Conservation (phyloP, 768 basidiomycete species). For the Pisolithus sp. region DNA sequence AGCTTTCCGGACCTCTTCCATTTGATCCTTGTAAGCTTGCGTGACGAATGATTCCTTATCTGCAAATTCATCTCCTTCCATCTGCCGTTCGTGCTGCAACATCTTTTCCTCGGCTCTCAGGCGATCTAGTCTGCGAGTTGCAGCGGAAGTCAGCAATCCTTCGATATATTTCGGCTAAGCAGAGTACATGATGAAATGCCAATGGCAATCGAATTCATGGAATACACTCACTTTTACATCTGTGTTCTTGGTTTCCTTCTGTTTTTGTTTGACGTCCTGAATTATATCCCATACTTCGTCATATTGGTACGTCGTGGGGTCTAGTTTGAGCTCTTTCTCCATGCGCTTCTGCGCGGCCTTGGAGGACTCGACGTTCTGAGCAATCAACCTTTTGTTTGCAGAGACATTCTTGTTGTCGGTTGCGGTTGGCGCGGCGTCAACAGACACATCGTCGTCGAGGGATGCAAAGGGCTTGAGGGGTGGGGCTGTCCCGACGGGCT, state of each 20-base stretch:
- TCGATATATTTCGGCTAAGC: slow-evolving; percentile 91
- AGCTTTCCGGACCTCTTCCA: slow-evolving; percentile 83
- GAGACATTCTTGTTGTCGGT: slow-evolving; percentile 35
- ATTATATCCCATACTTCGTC: slow-evolving; percentile 96
- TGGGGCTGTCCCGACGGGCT: slow-evolving; percentile 47
- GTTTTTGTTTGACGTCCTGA: slow-evolving; percentile 74
- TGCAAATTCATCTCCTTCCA: slow-evolving; percentile 87
- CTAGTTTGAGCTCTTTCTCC: slow-evolving; percentile 72
- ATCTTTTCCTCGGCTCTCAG: slow-evolving; percentile 96
- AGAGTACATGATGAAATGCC: slow-evolving; percentile 8
- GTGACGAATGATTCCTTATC: slow-evolving; percentile 99
- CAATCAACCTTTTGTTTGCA: slow-evolving; percentile 49
- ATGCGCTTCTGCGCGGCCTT: slow-evolving; percentile 66
- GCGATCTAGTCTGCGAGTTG: slow-evolving; percentile 83
- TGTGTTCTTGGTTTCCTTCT: slow-evolving; percentile 70
- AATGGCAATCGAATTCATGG: neutral
- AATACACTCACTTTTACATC: slow-evolving; percentile 56
- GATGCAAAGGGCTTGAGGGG: slow-evolving; percentile 56
- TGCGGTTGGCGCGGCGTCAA: slow-evolving; percentile 44
- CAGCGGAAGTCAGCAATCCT: slow-evolving; percentile 69
- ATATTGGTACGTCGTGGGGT: slow-evolving; percentile 85
- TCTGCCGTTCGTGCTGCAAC: slow-evolving; percentile 87
- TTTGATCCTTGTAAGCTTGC: slow-evolving; percentile 93
- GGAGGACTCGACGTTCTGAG: slow-evolving; percentile 55
- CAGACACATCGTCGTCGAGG: slow-evolving; percentile 55